Base-by-base conservation (phyloP, 106 monocot genomes). In the Gastrodia elata region DNA sequence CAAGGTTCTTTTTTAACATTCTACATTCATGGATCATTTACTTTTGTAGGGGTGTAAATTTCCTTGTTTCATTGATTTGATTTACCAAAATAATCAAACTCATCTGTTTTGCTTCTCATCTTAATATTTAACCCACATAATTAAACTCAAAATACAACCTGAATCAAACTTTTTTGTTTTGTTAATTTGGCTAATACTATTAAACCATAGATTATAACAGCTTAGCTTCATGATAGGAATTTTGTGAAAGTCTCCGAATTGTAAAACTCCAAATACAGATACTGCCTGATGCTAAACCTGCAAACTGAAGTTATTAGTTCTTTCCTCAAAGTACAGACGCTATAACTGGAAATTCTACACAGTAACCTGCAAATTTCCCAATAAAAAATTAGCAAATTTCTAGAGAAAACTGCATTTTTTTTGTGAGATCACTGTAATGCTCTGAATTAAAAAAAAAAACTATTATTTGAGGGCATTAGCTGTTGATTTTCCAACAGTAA, bases 1-100 rank as follows among this genome's bases (percentile, higher is more conserved):
- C 49, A 97, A 93, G 90, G 97, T 91, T 73, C 27, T 22, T 26
- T 58, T 6, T 2, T 5, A 61, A 7, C 13, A 11, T 4, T 13
- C 9, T 61, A 32, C 61, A 30, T 61, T 32, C 61, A 61, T 61
- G 8, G 61, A 61, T 61, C 61, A 27, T 32, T 32, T 26, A 32
- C 28, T 11, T 61, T 61, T 30, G 4, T 61, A 61, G 8, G 27
- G 13, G 61, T 61, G 61, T 61, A 13, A 61, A 61, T 61, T 32
- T 61, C 30, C 32, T 14, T 30, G 11, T 61, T 61, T 30, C 13
- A 30, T 61, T 61, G 59, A 0, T 61, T 28, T 61, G 59, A 61
- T 61, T 61, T 32, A 11, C 61, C 61, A 61, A 61, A 61, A 11
- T 61, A 32, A 32, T 61, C 30, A 13, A 61, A 61, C 13, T 11